These are phyloP conservation scores for Naganishia onofrii DNA, from an alignment of 768 basidiomycete genomes.

Conservation along the genomic window DNA sequence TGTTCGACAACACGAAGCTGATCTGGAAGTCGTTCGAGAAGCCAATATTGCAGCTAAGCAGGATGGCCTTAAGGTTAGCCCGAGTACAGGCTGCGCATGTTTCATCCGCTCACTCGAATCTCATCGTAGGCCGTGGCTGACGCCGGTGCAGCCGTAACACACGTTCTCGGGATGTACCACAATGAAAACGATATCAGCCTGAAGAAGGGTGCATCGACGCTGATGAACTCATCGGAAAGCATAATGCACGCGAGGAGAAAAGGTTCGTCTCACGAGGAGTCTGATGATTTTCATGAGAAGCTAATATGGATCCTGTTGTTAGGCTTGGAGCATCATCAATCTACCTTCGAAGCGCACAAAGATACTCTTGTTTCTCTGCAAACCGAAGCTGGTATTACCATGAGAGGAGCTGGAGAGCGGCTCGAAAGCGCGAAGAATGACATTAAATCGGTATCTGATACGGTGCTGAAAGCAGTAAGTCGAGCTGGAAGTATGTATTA, in stretches of 20 bases:
- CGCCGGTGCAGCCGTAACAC: background rate
- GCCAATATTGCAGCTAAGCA: background rate
- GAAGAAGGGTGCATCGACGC: background rate
- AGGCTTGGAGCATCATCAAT: background rate
- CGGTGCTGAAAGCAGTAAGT: conserved; percentile 29
- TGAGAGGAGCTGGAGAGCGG: conserved; percentile 21
- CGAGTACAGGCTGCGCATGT: too few relatives aligned
- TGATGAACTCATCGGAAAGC: background rate
- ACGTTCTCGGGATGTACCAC: background rate
- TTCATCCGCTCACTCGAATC: background rate
- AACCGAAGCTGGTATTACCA: background rate
- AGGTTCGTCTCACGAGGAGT: background rate
- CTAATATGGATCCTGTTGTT: background rate
- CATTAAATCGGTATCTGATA: conserved; percentile 29
- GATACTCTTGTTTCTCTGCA: conserved; percentile 10
- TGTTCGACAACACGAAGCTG: conserved; percentile 32
- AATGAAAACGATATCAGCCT: background rate
- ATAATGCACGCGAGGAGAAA: background rate
- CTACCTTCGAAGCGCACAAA: conserved; percentile 4
- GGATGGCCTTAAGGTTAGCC: conserved; percentile 25
- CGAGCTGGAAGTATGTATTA: background rate
- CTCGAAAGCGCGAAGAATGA: conserved; percentile 30
- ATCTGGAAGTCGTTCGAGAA: conserved; percentile 29
- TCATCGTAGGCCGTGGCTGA: background rate
- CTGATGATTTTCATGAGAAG: background rate